Conservation (phyloP, 148 eudicot genomes). For the Arctostaphylos glauca region DNA sequence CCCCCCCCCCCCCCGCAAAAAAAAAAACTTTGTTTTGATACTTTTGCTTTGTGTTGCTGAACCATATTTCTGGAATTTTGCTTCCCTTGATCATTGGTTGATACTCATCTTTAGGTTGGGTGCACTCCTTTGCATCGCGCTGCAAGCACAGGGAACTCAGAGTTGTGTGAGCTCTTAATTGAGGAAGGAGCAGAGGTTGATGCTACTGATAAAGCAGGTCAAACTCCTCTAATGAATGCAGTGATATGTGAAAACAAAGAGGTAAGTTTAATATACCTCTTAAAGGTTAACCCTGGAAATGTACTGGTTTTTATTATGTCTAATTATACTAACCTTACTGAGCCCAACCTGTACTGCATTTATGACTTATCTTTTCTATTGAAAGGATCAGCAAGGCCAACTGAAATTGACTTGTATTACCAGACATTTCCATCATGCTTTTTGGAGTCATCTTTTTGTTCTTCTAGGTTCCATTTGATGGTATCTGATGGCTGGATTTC, state of each 20-base stretch:
- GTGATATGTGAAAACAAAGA: slow-evolving; percentile 76
- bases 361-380: neutral
- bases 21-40: neutral
- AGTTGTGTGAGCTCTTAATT: slow-evolving; percentile 76
- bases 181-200: slow-evolving; percentile 97
- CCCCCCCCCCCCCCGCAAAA: neutral
- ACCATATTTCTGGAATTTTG: neutral
- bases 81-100: neutral
- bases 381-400: neutral
- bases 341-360: neutral
- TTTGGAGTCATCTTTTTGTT: neutral
- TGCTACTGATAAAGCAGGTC: slow-evolving; percentile 70
- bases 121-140: slow-evolving; percentile 99
- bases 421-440: neutral
- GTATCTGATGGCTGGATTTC: neutral
- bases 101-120: slow-evolving; percentile 60
- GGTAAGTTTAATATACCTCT: slow-evolving; percentile 33
- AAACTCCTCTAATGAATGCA: slow-evolving; percentile 91
- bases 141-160: slow-evolving; percentile 83
- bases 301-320: neutral
- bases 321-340: neutral
- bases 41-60: slow-evolving; percentile 9
- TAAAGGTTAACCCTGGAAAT: neutral
- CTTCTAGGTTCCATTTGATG: neutral
- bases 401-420: neutral